These are phyloP conservation scores for Besnoitia besnoiti DNA, from an alignment of 169 alveolate genomes.

Conservation along the genomic window DNA sequence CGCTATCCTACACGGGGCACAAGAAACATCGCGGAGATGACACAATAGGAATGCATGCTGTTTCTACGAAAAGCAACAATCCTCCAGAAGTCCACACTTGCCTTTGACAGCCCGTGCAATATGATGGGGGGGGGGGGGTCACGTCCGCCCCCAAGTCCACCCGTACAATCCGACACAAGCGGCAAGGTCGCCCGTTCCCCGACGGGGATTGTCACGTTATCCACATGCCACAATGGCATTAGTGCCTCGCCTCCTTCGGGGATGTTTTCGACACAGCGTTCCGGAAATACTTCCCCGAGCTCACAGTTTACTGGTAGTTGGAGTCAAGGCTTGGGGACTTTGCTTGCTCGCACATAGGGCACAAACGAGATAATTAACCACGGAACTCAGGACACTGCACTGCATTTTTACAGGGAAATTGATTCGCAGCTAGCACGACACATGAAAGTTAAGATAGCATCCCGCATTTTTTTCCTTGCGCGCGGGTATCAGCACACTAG, in stretches of 20 bases:
- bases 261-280: neutral
- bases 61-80: neutral
- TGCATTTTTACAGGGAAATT: neutral
- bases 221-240: neutral
- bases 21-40: constrained; percentile 14
- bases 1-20: neutral
- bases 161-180: neutral
- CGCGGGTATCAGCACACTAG: neutral
- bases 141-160: too few relatives aligned
- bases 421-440: neutral
- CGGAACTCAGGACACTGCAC: neutral
- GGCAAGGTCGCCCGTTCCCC: neutral
- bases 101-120: neutral
- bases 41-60: neutral
- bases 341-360: neutral
- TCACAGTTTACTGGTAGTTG: neutral
- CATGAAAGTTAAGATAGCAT: neutral
- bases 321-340: neutral
- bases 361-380: neutral
- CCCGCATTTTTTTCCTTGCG: neutral
- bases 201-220: neutral
- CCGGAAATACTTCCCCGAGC: neutral
- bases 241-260: neutral
- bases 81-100: neutral
- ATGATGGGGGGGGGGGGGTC: too few relatives aligned